Conservation (phyloP, 2,329 filamentous ascomycete species). For the Hypoxylon rubiginosum region DNA sequence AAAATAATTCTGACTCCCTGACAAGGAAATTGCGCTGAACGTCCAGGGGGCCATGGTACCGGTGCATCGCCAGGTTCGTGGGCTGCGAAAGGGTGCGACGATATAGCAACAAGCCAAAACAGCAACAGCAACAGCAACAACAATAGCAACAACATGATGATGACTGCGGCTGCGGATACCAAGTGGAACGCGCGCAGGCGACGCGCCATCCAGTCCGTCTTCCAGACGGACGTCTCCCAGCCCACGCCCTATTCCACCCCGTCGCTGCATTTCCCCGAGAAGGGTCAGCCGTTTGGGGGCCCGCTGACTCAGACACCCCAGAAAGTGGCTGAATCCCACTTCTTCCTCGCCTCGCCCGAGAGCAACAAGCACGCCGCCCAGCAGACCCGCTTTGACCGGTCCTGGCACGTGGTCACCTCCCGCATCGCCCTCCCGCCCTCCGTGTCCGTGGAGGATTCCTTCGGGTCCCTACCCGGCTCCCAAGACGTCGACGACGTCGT, state of each 20-base stretch:
- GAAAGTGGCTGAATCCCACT: conserved; percentile 43
- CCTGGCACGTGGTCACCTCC: conserved; percentile 73
- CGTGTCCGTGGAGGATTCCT: conserved; percentile 67
- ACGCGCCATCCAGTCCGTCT: conserved; percentile 68
- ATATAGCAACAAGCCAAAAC: conserved; percentile 2
- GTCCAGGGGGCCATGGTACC: conserved; percentile 8
- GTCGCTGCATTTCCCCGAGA: conserved; percentile 55
- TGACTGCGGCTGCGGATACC: conserved; percentile 56
- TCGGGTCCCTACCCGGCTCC: conserved; percentile 62
- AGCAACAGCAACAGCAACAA: conserved; percentile 24
- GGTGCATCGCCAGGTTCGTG: conserved; percentile 15
- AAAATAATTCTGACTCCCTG: conserved; percentile 38
- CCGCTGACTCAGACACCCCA: conserved; percentile 47
- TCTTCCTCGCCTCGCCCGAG: conserved; percentile 40
- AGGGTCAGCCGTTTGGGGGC: conserved; percentile 63
- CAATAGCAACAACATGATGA: conserved; percentile 13
- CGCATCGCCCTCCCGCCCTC: conserved; percentile 69
- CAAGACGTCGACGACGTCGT: conserved; percentile 56
- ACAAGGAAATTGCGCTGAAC: not conserved
- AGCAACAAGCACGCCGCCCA: conserved; percentile 57
- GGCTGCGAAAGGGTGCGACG: conserved; percentile 16
- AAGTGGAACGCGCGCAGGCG: conserved; percentile 63
- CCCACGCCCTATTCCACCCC: conserved; percentile 61
- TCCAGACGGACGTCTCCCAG: conserved; percentile 65
- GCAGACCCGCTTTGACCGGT: conserved; percentile 70